Conservation (phyloP, 495 filamentous ascomycete species). For the Neurospora sp. region DNA sequence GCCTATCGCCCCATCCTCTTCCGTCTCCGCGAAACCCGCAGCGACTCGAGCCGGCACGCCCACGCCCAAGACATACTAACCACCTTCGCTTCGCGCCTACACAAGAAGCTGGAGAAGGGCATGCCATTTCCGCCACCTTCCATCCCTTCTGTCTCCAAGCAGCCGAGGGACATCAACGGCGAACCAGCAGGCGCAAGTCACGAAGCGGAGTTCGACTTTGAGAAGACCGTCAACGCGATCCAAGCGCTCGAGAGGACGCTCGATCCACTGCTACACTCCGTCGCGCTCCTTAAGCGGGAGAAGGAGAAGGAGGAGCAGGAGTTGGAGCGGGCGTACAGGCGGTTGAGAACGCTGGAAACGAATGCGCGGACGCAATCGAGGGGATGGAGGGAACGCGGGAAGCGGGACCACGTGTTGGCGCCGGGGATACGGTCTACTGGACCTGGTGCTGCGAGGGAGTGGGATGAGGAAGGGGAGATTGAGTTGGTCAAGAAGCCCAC, state of each 20-base stretch:
- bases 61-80: slow-evolving; percentile 27
- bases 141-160: not conserved
- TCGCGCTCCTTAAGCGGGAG: slow-evolving; percentile 30
- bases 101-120: slow-evolving; percentile 26
- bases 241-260: slow-evolving; percentile 28
- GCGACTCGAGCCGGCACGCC: slow-evolving; percentile 17
- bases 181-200: slow-evolving; percentile 7
- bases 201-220: slow-evolving; percentile 36
- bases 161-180: not conserved
- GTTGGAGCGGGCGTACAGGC: slow-evolving; percentile 30
- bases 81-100: slow-evolving; percentile 24
- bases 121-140: slow-evolving; percentile 34
- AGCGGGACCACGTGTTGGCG: slow-evolving; percentile 33
- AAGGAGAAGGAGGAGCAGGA: slow-evolving; percentile 29
- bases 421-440: slow-evolving; percentile 13
- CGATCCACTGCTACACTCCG: slow-evolving; percentile 34
- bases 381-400: slow-evolving; percentile 24
- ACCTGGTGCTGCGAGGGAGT: not conserved
- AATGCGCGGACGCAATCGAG: slow-evolving; percentile 30
- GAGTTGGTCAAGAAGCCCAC: slow-evolving; percentile 11
- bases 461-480: not conserved
- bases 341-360: slow-evolving; percentile 23
- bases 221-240: slow-evolving; percentile 28
- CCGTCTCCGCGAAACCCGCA: slow-evolving; percentile 23
- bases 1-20: slow-evolving; percentile 30